Percentiles rank a stretch among this genome's conserved stretches.
phyloP scores from a whole-genome alignment of 331 rosid genomes.

The Dryas integrifolia region DNA sequence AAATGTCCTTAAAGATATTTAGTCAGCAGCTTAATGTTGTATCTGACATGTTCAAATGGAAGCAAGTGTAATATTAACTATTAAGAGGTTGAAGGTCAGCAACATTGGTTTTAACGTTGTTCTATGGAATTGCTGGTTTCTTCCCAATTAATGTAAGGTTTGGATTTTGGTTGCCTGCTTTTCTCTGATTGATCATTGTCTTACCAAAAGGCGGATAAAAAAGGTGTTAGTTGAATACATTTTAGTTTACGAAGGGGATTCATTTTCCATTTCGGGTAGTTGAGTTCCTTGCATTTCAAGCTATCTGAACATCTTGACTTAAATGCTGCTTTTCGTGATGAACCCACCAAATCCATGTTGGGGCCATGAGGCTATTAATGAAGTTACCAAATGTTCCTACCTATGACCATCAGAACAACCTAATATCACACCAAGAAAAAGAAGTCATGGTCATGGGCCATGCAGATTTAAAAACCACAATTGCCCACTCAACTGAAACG shows the following conservation, averaged over 20 bases:
- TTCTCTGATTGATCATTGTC: neutral
- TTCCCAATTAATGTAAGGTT: neutral
- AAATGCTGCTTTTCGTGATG: neutral
- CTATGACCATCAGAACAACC: slow-evolving; percentile 7
- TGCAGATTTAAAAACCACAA: neutral
- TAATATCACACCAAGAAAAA: slow-evolving; percentile 8
- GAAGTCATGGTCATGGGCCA: neutral
- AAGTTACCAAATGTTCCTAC: slow-evolving; percentile 17
- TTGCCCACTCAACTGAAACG: neutral
- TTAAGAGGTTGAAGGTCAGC: neutral
- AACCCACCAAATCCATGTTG: slow-evolving; percentile 2
- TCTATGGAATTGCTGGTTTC: neutral
- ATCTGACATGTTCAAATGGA: slow-evolving; percentile 4
- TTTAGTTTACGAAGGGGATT: neutral
- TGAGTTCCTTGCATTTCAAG: neutral
- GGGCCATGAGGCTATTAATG: slow-evolving; percentile 22
- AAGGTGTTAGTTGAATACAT: neutral
- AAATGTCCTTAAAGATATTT: neutral
- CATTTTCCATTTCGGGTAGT: neutral
- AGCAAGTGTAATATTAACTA: neutral
- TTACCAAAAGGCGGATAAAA: neutral
- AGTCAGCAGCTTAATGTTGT: slow-evolving; percentile 1
- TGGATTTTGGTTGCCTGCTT: neutral
- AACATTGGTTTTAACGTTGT: neutral
- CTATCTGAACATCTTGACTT: neutral